Evolutionary conservation across 805 yeast genomes (phyloP).

Genomic region (Saccharomycopsis amapae): DNA sequence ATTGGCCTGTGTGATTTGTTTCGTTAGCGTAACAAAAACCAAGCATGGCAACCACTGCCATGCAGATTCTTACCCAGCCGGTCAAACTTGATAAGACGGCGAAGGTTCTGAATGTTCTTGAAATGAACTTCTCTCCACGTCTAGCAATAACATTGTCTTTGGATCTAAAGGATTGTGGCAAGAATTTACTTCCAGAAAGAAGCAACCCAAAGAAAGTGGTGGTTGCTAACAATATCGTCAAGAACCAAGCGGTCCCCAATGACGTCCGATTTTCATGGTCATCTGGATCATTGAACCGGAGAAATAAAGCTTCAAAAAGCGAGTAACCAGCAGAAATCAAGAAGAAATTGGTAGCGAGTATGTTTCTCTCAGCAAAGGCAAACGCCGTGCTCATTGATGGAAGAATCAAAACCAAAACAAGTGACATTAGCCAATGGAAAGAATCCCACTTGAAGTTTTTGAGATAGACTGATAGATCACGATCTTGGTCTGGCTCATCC

Average conservation of each 20-base stretch:
- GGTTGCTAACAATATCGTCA: slow-evolving; percentile 39
- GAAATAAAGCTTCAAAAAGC: slow-evolving; percentile 46
- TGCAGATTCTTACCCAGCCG: slow-evolving; percentile 74
- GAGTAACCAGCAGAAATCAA: slow-evolving; percentile 42
- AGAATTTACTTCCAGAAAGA: slow-evolving; percentile 44
- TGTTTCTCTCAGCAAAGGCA: slow-evolving; percentile 46
- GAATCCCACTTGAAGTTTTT: slow-evolving; percentile 45
- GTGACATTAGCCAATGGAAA: slow-evolving; percentile 57
- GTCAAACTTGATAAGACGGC: slow-evolving; percentile 43
- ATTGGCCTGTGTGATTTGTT: slow-evolving; percentile 80
- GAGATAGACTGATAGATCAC: slow-evolving; percentile 7
- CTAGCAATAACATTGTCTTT: slow-evolving; percentile 30
- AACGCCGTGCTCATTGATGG: slow-evolving; percentile 52
- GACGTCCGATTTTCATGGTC: slow-evolving; percentile 65
- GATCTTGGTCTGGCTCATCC: slow-evolving; percentile 9
- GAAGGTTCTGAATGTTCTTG: slow-evolving; percentile 35
- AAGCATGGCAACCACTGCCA: slow-evolving; percentile 77
- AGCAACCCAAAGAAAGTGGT: slow-evolving; percentile 49
- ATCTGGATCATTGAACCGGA: slow-evolving; percentile 56
- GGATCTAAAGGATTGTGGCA: slow-evolving; percentile 27
- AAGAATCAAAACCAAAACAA: slow-evolving; percentile 39
- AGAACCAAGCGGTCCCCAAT: slow-evolving; percentile 61
- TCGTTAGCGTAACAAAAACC: slow-evolving; percentile 65
- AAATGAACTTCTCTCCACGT: slow-evolving; percentile 33
- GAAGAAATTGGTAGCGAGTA: slow-evolving; percentile 41